Evolutionary conservation across 163 green algal genomes (phyloP).

Genomic region (Picocystis sp.): DNA sequence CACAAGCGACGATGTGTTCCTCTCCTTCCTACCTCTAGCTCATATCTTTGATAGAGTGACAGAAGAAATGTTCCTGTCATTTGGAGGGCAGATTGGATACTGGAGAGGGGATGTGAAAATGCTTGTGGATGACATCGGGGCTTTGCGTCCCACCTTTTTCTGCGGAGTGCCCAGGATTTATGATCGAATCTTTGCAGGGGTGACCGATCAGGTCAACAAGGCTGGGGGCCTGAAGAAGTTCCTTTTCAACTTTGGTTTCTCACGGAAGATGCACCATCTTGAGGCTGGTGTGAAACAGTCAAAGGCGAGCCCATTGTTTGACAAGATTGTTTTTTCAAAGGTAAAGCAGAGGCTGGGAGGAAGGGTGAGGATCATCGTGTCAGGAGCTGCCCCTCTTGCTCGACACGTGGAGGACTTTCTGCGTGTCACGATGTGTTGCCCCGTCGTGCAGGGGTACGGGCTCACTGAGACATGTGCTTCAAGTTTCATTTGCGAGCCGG

Average conservation of each 20-base stretch:
- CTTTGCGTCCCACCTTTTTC: slow-evolving; percentile 67
- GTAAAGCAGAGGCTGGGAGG: slow-evolving; percentile 42
- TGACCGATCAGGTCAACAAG: slow-evolving; percentile 5
- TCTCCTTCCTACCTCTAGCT: slow-evolving; percentile 82
- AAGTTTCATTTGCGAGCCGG: slow-evolving; percentile 44
- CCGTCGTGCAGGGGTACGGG: slow-evolving; percentile 89
- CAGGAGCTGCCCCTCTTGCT: slow-evolving; percentile 51
- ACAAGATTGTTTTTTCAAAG: slow-evolving; percentile 68
- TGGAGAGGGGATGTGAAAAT: slow-evolving; percentile 26
- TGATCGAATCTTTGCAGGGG: slow-evolving; percentile 61
- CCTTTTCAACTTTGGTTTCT: slow-evolving; percentile 27
- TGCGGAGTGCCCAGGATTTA: slow-evolving; percentile 68
- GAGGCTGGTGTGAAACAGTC: background rate
- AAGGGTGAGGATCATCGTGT: slow-evolving; percentile 43
- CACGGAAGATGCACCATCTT: slow-evolving; percentile 41
- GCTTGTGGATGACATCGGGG: slow-evolving; percentile 29
- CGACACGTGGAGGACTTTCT: slow-evolving; percentile 79
- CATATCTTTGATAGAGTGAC: slow-evolving; percentile 69
- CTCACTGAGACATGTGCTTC: slow-evolving; percentile 86
- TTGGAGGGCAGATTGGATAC: slow-evolving; percentile 73
- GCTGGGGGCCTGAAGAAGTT: slow-evolving; percentile 1
- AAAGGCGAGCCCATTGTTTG: slow-evolving; percentile 49
- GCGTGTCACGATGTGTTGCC: slow-evolving; percentile 66
- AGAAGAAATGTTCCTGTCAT: slow-evolving; percentile 69
- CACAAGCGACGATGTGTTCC: slow-evolving; percentile 4